Percentiles rank a stretch among this genome's conserved stretches.
These are phyloP conservation scores for Loxodes magnus DNA, from an alignment of 73 alveolate genomes.

Conservation along the genomic window DNA sequence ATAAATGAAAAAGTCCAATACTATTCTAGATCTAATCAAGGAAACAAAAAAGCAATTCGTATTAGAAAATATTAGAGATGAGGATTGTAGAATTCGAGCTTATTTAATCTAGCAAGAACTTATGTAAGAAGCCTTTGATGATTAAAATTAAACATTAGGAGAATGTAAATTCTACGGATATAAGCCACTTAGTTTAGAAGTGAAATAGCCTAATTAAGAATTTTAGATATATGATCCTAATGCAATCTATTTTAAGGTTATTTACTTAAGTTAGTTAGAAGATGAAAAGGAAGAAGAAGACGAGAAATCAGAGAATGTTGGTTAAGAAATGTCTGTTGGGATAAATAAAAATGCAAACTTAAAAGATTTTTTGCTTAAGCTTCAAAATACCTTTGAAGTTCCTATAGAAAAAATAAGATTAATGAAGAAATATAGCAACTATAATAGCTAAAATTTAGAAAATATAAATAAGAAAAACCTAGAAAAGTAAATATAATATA, in stretches of 20 bases:
- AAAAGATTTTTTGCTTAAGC: not conserved
- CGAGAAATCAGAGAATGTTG: not conserved
- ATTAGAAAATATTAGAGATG: conserved; percentile 11
- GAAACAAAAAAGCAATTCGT: not conserved
- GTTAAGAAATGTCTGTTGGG: not conserved
- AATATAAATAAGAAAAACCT: not conserved
- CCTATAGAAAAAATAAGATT: not conserved
- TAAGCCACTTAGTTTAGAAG: not conserved
- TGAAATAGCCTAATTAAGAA: not conserved
- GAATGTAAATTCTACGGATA: not conserved
- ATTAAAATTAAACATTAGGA: conserved; percentile 1
- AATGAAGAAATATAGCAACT: not conserved
- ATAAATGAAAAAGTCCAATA: not conserved
- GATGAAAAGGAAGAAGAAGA: not conserved
- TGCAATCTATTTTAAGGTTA: not conserved
- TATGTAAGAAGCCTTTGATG: conserved; percentile 7
- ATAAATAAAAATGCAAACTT: not conserved
- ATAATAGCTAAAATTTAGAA: not conserved
- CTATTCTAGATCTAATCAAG: not conserved
- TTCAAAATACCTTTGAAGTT: not conserved
- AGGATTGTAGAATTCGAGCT: conserved; percentile 5
- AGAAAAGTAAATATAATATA: not conserved
- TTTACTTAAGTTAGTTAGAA: not conserved
- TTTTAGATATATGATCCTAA: conserved; percentile 2
- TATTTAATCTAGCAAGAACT: not conserved